Percentiles rank a stretch among this genome's conserved stretches.
phyloP scores from a whole-genome alignment of 75 land plant genomes.

The Ceratopteris richardii region DNA sequence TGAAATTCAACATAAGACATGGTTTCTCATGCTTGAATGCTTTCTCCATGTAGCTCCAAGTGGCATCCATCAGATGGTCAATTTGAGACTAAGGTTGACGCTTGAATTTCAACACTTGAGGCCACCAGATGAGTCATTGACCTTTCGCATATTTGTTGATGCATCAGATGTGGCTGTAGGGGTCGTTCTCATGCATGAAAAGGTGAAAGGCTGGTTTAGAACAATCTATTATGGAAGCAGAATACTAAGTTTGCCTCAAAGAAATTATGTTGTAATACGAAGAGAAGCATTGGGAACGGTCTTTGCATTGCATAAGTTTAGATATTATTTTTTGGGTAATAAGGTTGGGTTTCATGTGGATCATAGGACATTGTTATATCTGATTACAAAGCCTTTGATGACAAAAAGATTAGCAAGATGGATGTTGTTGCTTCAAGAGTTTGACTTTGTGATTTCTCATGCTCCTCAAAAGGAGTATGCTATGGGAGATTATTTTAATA shows the following conservation, averaged over 20 bases:
- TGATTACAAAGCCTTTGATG: not conserved
- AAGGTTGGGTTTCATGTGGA: not conserved
- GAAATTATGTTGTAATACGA: slow-evolving; percentile 2
- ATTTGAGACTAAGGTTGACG: no score
- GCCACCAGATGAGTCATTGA: no score
- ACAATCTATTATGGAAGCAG: not conserved
- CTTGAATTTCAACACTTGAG: no score
- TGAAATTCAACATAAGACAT: no score
- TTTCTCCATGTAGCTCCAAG: no score
- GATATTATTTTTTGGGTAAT: not conserved
- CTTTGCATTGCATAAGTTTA: not conserved
- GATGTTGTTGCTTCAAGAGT: slow-evolving; percentile 6
- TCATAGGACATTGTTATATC: not conserved
- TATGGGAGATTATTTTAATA: not conserved
- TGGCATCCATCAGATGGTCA: no score
- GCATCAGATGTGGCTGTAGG: no score
- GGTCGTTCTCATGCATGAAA: no score
- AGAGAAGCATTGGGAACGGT: not conserved
- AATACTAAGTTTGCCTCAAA: not conserved
- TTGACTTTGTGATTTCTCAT: not conserved
- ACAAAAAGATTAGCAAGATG: not conserved
- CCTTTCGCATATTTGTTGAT: no score
- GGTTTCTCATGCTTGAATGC: no score
- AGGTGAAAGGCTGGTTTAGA: no score
- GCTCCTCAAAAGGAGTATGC: not conserved